These are phyloP conservation scores for Alternaria sp. DNA, from an alignment of 2,329 filamentous ascomycete species.

Conservation along the genomic window DNA sequence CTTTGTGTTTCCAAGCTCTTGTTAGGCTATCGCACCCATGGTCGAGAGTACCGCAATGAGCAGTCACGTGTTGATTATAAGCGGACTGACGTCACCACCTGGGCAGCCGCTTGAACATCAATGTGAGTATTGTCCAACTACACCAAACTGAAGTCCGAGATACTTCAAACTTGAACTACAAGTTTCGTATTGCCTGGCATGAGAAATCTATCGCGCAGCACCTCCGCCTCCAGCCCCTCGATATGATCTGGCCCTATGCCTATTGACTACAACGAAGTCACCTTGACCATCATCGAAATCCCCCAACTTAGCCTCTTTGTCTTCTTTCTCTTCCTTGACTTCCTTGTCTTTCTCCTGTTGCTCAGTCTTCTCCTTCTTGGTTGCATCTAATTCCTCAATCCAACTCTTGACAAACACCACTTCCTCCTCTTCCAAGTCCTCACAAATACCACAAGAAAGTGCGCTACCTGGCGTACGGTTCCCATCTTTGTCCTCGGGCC, in stretches of 20 bases:
- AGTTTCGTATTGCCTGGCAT: fast-evolving
- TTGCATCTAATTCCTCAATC: background rate
- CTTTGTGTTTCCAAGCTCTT: background rate
- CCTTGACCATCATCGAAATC: background rate
- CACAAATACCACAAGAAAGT: background rate
- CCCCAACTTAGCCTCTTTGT: background rate
- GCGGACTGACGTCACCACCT: background rate
- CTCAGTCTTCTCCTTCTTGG: background rate
- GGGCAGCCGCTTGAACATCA: background rate
- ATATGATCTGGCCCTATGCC: background rate
- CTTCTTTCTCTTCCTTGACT: background rate
- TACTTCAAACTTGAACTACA: background rate
- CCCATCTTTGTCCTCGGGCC: background rate
- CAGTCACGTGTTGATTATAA: background rate
- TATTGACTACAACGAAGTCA: background rate
- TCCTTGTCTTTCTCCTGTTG: too few relatives aligned
- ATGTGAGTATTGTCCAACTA: background rate
- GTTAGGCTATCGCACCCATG: background rate
- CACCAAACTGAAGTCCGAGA: background rate
- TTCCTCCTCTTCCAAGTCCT: background rate
- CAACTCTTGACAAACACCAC: background rate
- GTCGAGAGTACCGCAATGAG: background rate
- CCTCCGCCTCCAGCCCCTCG: too few relatives aligned
- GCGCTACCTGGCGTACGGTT: background rate
- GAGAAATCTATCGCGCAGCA: background rate